Evolutionary conservation across 495 filamentous ascomycete species (phyloP), one percentile per base, ranked within the genome.

Genomic region (Penicillium coffeae): DNA sequence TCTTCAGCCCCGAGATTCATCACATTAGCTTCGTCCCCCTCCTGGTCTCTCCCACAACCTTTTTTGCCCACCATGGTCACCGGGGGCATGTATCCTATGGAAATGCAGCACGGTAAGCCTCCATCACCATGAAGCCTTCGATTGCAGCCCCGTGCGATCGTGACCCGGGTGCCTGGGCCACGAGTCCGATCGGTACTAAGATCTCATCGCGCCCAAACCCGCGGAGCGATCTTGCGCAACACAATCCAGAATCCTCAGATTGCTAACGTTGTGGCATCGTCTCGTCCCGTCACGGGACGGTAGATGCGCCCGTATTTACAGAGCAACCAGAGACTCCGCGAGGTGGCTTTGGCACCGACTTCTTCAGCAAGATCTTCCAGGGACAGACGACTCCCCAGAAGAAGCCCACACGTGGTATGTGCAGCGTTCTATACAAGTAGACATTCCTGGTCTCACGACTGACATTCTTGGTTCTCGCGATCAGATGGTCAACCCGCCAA

Each of bases 401-500:
- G 44, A 70, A 65, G 39, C 45, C 47, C 4, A 70, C 66, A 14
- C 63, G 70, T 67, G 70, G 68, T 70, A 42, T 27, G 58, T 56
- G 38, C 13, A 22, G n/a, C n/a, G n/a, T n/a, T n/a, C n/a, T n/a
- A n/a, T n/a, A n/a, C n/a, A n/a, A n/a, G n/a, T n/a, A n/a, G n/a
- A n/a, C n/a, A n/a, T n/a, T n/a, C n/a, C n/a, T n/a, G n/a, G n/a
- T n/a, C n/a, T n/a, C n/a, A n/a, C n/a, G n/a, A n/a, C n/a, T n/a
- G n/a, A n/a, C n/a, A n/a, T n/a, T n/a, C n/a, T n/a, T n/a, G n/a
- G n/a, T n/a, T n/a, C n/a, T n/a, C n/a, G n/a, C n/a, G n/a, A 30
- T 4, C 25, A 84, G 92, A 94, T 78, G 91, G 91, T 13, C 83
- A 93, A 55, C 75, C 87, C 18, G 83, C 88, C 3, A 98, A 98